Evolutionary conservation across 108 stramenopile genomes (phyloP).

Genomic region (Cyclotella choctawhatcheeana): DNA sequence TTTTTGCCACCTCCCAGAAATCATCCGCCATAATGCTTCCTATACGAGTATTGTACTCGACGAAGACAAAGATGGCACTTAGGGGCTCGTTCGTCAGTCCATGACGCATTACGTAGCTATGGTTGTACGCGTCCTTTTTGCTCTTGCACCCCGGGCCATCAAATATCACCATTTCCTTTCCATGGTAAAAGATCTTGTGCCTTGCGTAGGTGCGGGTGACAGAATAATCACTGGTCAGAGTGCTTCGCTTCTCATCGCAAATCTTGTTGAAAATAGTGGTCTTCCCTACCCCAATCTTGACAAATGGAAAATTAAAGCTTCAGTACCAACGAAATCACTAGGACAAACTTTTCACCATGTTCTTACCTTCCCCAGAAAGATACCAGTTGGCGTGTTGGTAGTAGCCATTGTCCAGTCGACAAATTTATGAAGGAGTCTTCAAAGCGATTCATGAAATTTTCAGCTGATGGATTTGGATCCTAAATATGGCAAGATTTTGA

Average conservation of each 20-base stretch:
- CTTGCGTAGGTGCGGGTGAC: slow-evolving; percentile 18
- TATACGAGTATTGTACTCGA: slow-evolving; percentile 24
- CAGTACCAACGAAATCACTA: not conserved
- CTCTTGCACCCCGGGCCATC: slow-evolving; percentile 33
- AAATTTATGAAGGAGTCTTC: slow-evolving; percentile 6
- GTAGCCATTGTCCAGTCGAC: not conserved
- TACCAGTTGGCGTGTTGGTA: not conserved
- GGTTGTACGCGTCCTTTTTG: slow-evolving; percentile 23
- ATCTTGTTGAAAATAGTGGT: slow-evolving; percentile 28
- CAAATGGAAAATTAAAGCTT: not conserved
- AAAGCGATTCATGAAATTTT: slow-evolving; percentile 2
- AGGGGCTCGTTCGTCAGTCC: slow-evolving; percentile 26
- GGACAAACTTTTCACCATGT: not conserved
- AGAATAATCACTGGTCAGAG: slow-evolving; percentile 11
- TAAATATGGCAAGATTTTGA: not conserved
- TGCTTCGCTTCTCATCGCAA: slow-evolving; percentile 23
- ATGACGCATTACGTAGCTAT: slow-evolving; percentile 29
- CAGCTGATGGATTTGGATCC: not conserved
- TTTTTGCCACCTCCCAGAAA: slow-evolving; percentile 28
- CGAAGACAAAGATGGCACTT: slow-evolving; percentile 23
- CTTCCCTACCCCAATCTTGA: slow-evolving; percentile 27
- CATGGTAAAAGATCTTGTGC: slow-evolving; percentile 25
- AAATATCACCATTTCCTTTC: slow-evolving; percentile 24
- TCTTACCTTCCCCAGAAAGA: slow-evolving; percentile 12
- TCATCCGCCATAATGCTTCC: slow-evolving; percentile 26